Evolutionary conservation across 140 eudicot genomes (phyloP).

Genomic region (Oenanthe javanica): DNA sequence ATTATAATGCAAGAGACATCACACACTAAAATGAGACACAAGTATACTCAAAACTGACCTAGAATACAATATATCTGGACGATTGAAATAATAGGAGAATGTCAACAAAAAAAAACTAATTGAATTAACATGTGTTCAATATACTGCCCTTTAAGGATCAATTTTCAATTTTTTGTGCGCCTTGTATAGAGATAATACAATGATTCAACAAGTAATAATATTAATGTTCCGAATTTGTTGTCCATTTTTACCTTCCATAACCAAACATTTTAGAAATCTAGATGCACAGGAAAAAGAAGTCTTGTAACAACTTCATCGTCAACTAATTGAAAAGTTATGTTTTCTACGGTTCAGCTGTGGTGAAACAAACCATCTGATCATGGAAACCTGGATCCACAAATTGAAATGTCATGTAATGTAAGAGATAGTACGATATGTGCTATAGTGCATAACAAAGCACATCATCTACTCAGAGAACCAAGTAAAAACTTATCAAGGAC

Average conservation of each 20-base stretch:
- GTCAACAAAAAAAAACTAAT: background rate
- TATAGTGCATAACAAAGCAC: background rate
- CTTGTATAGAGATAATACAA: background rate
- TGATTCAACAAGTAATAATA: background rate
- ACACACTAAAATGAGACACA: background rate
- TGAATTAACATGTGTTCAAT: background rate
- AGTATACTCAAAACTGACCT: background rate
- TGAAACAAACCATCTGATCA: constrained; percentile 1
- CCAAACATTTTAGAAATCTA: constrained; percentile 31
- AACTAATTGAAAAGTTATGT: background rate
- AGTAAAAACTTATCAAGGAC: too few relatives aligned
- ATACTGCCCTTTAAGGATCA: background rate
- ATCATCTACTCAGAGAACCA: background rate
- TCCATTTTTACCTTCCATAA: constrained; percentile 40
- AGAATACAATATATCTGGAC: background rate
- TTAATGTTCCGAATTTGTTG: background rate
- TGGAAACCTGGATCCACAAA: background rate
- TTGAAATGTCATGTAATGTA: background rate
- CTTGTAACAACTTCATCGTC: background rate
- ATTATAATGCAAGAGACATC: background rate
- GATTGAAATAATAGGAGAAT: background rate
- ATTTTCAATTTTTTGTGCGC: background rate
- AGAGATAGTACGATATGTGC: background rate
- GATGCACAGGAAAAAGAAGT: background rate
- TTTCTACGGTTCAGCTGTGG: background rate